Evolutionary conservation across 163 green algal species (phyloP), one percentile per base, ranked within the genome.

Genomic region (Scenedesmus sp.): DNA sequence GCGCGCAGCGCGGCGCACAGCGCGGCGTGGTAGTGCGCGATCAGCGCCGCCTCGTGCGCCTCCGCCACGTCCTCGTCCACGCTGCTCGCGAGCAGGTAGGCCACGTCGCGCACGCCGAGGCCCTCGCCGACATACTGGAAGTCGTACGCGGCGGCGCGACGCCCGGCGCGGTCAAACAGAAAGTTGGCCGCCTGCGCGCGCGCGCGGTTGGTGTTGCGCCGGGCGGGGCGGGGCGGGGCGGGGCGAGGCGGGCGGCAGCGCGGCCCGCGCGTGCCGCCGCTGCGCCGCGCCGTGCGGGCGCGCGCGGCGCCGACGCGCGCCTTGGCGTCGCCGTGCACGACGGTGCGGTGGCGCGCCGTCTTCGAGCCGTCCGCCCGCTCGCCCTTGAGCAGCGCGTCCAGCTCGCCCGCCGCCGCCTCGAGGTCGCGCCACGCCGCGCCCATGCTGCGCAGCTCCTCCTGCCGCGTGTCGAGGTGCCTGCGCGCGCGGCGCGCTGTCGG

Each of bases 61-160:
- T 58, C 29, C 45, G 89, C 10, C 22, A 80, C 48, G 29, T 74
- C 47, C 13, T 67, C 60, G n/a, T 85, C 63, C 17, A 85, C 58
- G 33, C 65, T 78, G 0, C 42, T 76, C 42, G 11, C 36, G 6
- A 91, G 69, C n/a, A 91, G 39, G 45, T 91, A 88, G 2, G 78
- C 84, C 29, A 91, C 69, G 48, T 91, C 86, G 28, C 78, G 82
- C 6, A 83, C 36, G 2, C 86, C 86, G 2, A 69, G 65, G 44
- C 82, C 84, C 24, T 77, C 69, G n/a, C 86, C 86, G 14, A 29
- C 73, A 50, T 88, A 91, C 77, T 91, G 82, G 17, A 90, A 87
- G 29, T 88, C 82, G 26, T 82, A 85, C 6, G 69, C 82, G 1
- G 83, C 78, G 28, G 22, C 14, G 10, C 53, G 7, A 24, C 53